Conservation (phyloP, 306 rosid genomes). For the Acacia crassicarpa region DNA sequence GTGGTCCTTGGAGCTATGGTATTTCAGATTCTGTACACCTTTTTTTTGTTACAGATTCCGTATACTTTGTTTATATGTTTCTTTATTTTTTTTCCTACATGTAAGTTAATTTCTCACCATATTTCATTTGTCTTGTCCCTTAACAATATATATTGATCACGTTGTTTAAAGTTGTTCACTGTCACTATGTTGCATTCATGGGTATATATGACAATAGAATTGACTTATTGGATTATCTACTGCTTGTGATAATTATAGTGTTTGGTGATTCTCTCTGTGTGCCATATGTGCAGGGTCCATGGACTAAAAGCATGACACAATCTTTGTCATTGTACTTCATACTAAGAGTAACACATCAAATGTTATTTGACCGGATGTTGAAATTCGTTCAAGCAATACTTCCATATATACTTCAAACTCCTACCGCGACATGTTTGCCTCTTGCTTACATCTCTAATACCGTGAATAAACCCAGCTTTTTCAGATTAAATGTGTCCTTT, state of each 20-base stretch:
- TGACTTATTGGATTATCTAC: slow-evolving; percentile 15
- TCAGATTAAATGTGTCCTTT: slow-evolving; percentile 72
- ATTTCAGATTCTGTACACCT: not conserved
- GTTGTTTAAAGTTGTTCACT: slow-evolving; percentile 1
- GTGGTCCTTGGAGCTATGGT: slow-evolving; percentile 16
- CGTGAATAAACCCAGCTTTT: slow-evolving; percentile 79
- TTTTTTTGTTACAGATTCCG: not conserved
- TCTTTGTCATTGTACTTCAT: slow-evolving; percentile 53
- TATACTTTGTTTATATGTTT: not conserved
- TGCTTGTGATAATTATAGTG: not conserved
- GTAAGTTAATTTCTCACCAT: not conserved
- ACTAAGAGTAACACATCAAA: slow-evolving; percentile 44
- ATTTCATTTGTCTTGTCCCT: not conserved
- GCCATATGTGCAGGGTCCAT: slow-evolving; percentile 56
- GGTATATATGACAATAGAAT: slow-evolving; percentile 19
- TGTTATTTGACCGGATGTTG: slow-evolving; percentile 38
- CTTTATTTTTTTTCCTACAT: not conserved
- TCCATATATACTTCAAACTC: slow-evolving; percentile 51
- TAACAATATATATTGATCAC: not conserved
- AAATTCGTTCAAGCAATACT: slow-evolving; percentile 44
- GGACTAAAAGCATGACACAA: slow-evolving; percentile 43
- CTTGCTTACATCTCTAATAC: slow-evolving; percentile 78
- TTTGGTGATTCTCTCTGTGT: slow-evolving; percentile 25
- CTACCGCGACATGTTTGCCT: slow-evolving; percentile 54
- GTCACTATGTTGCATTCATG: slow-evolving; percentile 20